phyloP scores from a whole-genome alignment of 805 yeast species.

The Candida ficus region DNA sequence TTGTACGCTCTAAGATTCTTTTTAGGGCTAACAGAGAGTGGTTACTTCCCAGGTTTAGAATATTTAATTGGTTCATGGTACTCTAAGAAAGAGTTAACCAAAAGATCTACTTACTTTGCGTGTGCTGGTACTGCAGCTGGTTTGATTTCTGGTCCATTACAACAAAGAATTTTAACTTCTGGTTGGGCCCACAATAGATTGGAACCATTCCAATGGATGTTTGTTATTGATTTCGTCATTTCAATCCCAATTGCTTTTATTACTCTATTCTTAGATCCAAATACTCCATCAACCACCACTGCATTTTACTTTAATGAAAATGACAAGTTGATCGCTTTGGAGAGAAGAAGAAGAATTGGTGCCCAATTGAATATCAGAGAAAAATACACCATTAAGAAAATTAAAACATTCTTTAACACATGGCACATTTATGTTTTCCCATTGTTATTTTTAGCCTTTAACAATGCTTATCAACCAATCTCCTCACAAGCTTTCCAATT shows the following conservation, averaged over 20 bases:
- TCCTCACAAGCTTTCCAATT: conserved; percentile 39
- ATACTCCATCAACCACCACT: conserved; percentile 30
- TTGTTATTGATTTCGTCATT: conserved; percentile 38
- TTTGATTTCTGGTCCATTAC: conserved; percentile 32
- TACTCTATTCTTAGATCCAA: conserved; percentile 30
- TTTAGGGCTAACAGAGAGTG: conserved; percentile 38
- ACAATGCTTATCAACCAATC: conserved; percentile 24
- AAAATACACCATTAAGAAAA: conserved; percentile 33
- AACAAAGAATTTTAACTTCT: conserved; percentile 26
- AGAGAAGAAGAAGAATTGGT: conserved; percentile 38
- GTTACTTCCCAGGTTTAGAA: conserved; percentile 43
- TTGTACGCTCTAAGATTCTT: conserved; percentile 30
- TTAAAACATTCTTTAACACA: conserved; percentile 35
- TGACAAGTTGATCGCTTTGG: conserved; percentile 41
- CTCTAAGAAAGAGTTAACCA: conserved; percentile 29
- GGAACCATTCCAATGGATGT: conserved; percentile 38
- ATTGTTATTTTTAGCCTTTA: conserved; percentile 16
- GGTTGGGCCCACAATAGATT: conserved; percentile 10
- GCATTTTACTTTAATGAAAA: conserved; percentile 36
- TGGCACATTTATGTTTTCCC: conserved; percentile 49
- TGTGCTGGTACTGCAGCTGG: conserved; percentile 28
- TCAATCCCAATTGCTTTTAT: conserved; percentile 39
- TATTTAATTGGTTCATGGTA: conserved; percentile 37
- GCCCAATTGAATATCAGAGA: conserved; percentile 39
- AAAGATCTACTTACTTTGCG: conserved; percentile 29